Conservation (phyloP, 352 stramenopile species). For the Phytophthora macrochlamydospora region DNA sequence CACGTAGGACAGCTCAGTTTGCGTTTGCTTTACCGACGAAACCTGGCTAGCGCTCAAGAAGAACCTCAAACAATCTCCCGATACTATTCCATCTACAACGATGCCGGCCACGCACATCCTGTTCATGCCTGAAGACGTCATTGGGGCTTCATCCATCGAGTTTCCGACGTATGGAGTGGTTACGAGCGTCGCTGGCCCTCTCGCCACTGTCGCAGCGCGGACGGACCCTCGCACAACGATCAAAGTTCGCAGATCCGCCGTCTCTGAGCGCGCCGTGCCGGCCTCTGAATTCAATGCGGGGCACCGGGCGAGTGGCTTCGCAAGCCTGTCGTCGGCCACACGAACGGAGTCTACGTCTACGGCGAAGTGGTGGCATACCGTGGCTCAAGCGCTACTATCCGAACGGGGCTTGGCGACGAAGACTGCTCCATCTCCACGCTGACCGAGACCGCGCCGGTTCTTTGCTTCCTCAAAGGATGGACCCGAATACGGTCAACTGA, state of each 20-base stretch:
- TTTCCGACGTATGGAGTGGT: background rate
- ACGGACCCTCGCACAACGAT: background rate
- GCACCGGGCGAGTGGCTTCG: background rate
- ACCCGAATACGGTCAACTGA: no score
- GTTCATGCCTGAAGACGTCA: background rate
- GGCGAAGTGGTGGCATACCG: background rate
- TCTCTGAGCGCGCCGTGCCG: background rate
- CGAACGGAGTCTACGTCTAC: background rate
- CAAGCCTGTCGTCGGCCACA: background rate
- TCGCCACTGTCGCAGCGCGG: background rate
- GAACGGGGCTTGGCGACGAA: background rate
- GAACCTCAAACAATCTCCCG: no score
- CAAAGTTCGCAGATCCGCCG: background rate
- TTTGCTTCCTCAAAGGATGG: background rate
- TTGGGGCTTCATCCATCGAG: background rate
- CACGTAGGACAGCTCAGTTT: no score
- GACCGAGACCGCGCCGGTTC: background rate
- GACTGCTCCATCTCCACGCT: background rate
- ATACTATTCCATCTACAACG: no score
- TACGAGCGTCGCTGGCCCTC: background rate
- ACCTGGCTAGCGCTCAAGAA: no score
- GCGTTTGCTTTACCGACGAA: no score
- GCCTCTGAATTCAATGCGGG: background rate
- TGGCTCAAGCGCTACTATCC: background rate
- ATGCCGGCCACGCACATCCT: background rate